Evolutionary conservation across 2,329 filamentous ascomycete genomes (phyloP), one percentile per base, ranked within the genome.

Genomic region (Pyrenophora teres): DNA sequence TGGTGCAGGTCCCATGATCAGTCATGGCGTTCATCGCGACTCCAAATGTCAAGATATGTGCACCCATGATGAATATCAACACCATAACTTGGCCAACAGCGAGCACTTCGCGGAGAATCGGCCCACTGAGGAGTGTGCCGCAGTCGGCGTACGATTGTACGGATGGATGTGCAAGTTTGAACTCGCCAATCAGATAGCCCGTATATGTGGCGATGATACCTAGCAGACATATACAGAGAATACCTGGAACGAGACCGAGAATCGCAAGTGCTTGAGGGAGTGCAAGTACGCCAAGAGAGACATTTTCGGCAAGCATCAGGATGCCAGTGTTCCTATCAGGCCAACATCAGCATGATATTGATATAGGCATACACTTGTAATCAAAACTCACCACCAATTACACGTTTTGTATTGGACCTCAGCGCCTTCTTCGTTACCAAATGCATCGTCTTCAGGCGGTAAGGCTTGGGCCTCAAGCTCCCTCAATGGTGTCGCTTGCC

Each of bases 31-130:
- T 85, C 72, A 89, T 82, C 59, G 87, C 87, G 62, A 89, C 86
- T 27, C 81, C 81, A 59, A 89, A 89, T 0, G 86, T 88, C 55
- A 90, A 75, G 44, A 88, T 78, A 72, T 91, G 88, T n/a, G 86
- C 87, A 30, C 82, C 85, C 72, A 87, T 85, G 61, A 88, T 81
- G 73, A 90, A 88, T 48, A 87, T 74, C 33, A 90, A 76, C 70
- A 89, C 84, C 15, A 89, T 71, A 8, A 81, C 75, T 61, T 87
- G 86, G 57, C 82, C 85, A 56, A 77, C 72, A 19, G 85, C 85
- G 38, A 88, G 75, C 27, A 90, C 58, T 67, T 88, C 84, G 55
- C 84, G 82, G 1, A 85, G 86, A 33, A 82, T 75, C 15, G 73
- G 75, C 7, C 88, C 88, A 51, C 79, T 77, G 42, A 90, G 76